Base-by-base conservation (phyloP, 495 filamentous ascomycete species). In the Podospora tetraspora region DNA sequence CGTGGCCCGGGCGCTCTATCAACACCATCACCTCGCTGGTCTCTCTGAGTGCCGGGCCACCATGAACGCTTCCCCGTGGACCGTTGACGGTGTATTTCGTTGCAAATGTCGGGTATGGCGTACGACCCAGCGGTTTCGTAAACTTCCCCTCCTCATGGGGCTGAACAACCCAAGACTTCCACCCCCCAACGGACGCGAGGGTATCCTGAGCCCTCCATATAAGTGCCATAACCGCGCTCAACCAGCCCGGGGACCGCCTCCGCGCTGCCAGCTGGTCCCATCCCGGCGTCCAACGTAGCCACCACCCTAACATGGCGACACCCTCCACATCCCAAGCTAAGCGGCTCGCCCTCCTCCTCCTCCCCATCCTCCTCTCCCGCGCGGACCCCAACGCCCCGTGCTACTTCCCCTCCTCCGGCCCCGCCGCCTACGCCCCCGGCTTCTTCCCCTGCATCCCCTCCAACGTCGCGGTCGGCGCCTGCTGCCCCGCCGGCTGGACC, bases 401-500 rank as follows among this genome's bases (percentile, higher is more conserved):
- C 66, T 79, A 77, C 69, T 73, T 70, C 57, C 78, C 78, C 12
- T 69, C 69, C 1, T 72, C 71, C 12, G 71, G 69, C 1, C 74
- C 70, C 3, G 57, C 24, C 9, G 64, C 64, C 9, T 11, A 4
- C 12, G 73, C 76, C 8, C 58, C 57, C 1, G 70, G 72, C 13
- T 77, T 76, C 61, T 70, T 62, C 34, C 69, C 76, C 12, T 80
- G 77, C 66, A 59, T 76, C 56, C 58, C 69, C 22, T 63, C 57
- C 25, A 29, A 67, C 56, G 69, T 72, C 0, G 66, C 66, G 29
- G 70, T 72, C 22, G 59, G 68, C 4, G 62, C 68, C 3, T 80
- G 77, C 64, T 79, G 78, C 61, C 70, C 74, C 23, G 66, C 65
- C 0, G 78, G 78, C 3, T 78, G 74, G 71, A 78, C 78, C 12